Conservation (phyloP, 2,329 filamentous ascomycete genomes). For the Lachnellula hyalina region DNA sequence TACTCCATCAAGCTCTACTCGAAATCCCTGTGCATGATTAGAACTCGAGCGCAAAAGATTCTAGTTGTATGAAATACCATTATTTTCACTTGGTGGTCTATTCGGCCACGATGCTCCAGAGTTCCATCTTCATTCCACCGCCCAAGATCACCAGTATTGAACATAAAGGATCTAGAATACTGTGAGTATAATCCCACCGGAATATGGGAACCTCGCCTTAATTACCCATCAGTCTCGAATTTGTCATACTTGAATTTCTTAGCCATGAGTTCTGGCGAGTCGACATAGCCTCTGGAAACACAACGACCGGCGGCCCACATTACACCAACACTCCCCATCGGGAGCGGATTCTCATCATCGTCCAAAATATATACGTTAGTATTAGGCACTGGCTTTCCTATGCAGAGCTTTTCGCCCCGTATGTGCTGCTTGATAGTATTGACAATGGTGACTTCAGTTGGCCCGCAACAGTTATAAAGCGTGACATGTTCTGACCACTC, state of each 20-base stretch:
- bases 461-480: conserved; percentile 54
- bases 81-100: conserved; percentile 59
- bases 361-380: conserved; percentile 46
- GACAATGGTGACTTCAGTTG: conserved; percentile 55
- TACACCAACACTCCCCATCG: conserved; percentile 38
- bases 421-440: conserved; percentile 51
- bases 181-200: background rate
- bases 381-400: conserved; percentile 52
- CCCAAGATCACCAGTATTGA: conserved; percentile 56
- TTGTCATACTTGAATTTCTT: conserved; percentile 45
- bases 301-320: conserved; percentile 37
- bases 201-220: background rate
- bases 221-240: conserved; percentile 48
- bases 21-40: conserved; percentile 41
- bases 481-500: conserved; percentile 45
- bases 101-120: conserved; percentile 49
- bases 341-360: conserved; percentile 32
- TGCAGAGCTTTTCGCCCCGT: conserved; percentile 43
- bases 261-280: conserved; percentile 37
- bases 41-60: background rate
- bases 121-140: conserved; percentile 48
- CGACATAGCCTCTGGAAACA: conserved; percentile 34
- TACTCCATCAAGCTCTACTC: conserved; percentile 55
- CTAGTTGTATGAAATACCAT: conserved; percentile 35
- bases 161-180: conserved; percentile 42